These are phyloP conservation scores for Metarhizium robertsii DNA, from an alignment of 2,329 filamentous ascomycete genomes.

Conservation along the genomic window DNA sequence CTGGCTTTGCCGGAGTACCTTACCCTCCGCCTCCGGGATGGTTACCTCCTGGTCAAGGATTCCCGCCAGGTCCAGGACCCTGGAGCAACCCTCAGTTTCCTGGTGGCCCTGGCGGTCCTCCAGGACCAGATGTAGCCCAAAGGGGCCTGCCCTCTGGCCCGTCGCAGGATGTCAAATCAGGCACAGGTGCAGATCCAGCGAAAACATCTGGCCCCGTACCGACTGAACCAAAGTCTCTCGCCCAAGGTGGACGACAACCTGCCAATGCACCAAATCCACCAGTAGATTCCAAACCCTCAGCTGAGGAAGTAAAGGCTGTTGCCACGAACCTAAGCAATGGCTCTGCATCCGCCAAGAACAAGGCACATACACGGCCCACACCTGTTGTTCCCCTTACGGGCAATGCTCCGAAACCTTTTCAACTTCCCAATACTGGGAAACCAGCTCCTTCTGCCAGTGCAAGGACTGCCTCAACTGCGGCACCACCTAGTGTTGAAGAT, in stretches of 20 bases:
- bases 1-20: slow-evolving; percentile 61
- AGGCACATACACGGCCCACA: slow-evolving; percentile 40
- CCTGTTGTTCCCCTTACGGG: slow-evolving; percentile 57
- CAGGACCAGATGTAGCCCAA: slow-evolving; percentile 50
- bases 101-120: slow-evolving; percentile 44
- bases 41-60: slow-evolving; percentile 70
- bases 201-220: slow-evolving; percentile 36
- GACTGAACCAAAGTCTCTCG: slow-evolving; percentile 43
- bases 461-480: slow-evolving; percentile 27
- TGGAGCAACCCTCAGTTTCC: slow-evolving; percentile 54
- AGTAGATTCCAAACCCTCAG: slow-evolving; percentile 58
- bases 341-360: slow-evolving; percentile 24
- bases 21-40: slow-evolving; percentile 72
- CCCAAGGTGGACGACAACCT: slow-evolving; percentile 36
- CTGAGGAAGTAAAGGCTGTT: slow-evolving; percentile 30
- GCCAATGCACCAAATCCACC: slow-evolving; percentile 52
- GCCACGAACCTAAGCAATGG: slow-evolving; percentile 33
- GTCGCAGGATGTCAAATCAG: slow-evolving; percentile 33
- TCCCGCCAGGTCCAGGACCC: slow-evolving; percentile 56
- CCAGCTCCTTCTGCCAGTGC: slow-evolving; percentile 19
- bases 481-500: slow-evolving; percentile 41
- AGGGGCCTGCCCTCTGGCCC: slow-evolving; percentile 38
- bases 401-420: slow-evolving; percentile 28
- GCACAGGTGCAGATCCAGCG: slow-evolving; percentile 38
- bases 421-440: slow-evolving; percentile 20